Evolutionary conservation across 2,329 filamentous ascomycete genomes (phyloP), one percentile per base, ranked within the genome.

Genomic region (Pseudocercospora fijiensis): DNA sequence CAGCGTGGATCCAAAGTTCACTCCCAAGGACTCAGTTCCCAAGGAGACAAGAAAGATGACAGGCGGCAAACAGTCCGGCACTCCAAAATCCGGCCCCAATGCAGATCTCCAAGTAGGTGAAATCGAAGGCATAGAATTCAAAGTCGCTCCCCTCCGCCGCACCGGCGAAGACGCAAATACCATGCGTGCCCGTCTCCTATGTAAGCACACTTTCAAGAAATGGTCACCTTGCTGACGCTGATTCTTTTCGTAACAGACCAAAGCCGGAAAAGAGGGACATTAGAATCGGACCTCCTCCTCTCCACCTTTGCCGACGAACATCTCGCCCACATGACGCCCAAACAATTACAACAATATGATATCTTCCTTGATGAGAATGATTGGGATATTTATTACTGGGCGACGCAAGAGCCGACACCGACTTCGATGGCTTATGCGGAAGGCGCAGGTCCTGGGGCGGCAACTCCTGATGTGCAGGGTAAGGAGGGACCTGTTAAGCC

Each of bases 331-430:
- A 96, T 99, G 91, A 86, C 85, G 1, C 78, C 82, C 5, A 78
- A 83, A 57, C 90, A 96, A 75, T 87, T 98, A 71, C 79, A 85
- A 71, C 86, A 96, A 78, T 98, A 95, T 81, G 94, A 98, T 77
- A 82, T 85, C 27, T 96, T 99, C 82, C 87, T 99, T 62, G 95
- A 99, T 78, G 95, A 99, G 81, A 99, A 99, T 79, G 95, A 99
- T 81, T 99, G 95, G 95, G 95, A 99, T 77, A 97, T 99, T 66
- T 99, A 99, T 84, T 99, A 99, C 84, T 99, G 95, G 95, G 92
- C 91, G 3, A 99, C 95, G 16, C 95, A 99, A 78, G 88, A 92
- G 71, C 83, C 88, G 11, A 80, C 85, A 4, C 80, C 83, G 1
- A 84, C 84, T n/a, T 84, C 86, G 33, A 77, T 82, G 59, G 82